These are phyloP conservation scores for Claviceps citrina DNA, from an alignment of 2,329 filamentous ascomycete species.

Conservation along the genomic window DNA sequence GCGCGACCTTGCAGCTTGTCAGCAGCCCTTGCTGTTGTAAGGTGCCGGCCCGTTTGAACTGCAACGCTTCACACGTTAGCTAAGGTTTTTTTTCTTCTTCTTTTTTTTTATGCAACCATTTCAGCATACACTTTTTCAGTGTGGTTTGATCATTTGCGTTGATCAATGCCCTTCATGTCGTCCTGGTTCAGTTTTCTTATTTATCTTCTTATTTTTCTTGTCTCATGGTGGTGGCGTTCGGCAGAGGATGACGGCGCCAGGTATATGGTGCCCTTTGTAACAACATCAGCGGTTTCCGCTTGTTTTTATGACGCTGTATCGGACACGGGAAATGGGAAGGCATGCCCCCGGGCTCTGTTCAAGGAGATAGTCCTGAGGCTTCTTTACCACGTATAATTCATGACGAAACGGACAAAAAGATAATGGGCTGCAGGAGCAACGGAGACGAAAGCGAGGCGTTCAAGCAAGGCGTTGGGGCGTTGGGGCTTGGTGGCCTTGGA, in stretches of 20 bases:
- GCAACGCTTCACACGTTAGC: neutral
- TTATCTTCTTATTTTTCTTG: neutral
- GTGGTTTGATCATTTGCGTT: constrained; percentile 2
- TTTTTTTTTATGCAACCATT: no score
- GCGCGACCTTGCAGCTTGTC: neutral
- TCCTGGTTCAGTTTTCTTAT: neutral
- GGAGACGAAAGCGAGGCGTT: neutral
- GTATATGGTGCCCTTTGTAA: neutral
- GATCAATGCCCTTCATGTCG: neutral
- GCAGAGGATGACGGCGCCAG: constrained; percentile 5
- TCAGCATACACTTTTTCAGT: neutral
- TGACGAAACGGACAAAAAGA: neutral
- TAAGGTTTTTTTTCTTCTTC: no score
- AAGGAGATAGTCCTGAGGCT: neutral
- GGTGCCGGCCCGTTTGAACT: neutral
- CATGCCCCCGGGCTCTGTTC: neutral
- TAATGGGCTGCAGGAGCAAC: neutral
- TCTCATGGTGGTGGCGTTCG: constrained; percentile 5
- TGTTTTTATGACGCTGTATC: neutral
- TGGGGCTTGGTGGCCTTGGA: neutral
- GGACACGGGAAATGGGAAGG: neutral
- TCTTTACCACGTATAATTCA: neutral
- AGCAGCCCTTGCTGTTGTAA: neutral
- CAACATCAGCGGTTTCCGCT: no score
- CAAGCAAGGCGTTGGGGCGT: neutral